These are phyloP conservation scores for Penicillium griseofulvum DNA, from an alignment of 2,329 filamentous ascomycete species.

Conservation along the genomic window DNA sequence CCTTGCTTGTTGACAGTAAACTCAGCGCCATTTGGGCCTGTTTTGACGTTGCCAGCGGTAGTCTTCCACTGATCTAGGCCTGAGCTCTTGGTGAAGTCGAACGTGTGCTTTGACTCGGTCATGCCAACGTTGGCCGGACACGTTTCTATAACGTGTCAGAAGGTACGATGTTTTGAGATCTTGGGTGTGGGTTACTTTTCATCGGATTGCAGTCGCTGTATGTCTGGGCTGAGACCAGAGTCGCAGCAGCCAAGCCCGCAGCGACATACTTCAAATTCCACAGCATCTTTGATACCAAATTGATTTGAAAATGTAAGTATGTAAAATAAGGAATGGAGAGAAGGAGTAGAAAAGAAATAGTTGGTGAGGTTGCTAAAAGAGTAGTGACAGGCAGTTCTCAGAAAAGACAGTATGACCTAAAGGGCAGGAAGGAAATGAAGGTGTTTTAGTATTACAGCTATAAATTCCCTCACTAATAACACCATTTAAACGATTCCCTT, in stretches of 20 bases:
- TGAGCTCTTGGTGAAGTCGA: neutral
- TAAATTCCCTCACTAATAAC: neutral
- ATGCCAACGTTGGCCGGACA: neutral
- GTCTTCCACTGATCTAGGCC: neutral
- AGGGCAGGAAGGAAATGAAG: neutral
- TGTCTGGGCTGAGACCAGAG: neutral
- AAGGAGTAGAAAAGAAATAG: neutral
- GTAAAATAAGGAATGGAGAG: neutral
- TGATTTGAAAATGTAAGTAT: neutral
- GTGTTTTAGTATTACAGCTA: neutral
- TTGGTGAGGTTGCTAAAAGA: neutral
- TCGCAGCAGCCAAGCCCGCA: neutral
- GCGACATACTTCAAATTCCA: neutral
- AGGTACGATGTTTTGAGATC: neutral
- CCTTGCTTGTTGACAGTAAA: neutral
- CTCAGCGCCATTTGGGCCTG: neutral
- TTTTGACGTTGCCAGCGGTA: neutral
- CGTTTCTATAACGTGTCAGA: neutral
- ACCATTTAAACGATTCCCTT: too few species aligned
- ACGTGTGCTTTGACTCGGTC: neutral
- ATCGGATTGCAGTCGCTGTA: neutral
- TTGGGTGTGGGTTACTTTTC: neutral
- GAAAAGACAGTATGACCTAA: neutral
- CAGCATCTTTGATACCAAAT: neutral
- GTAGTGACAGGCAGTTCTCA: neutral